phyloP scores from a whole-genome alignment of 108 stramenopile genomes.

The Cyclotella cryptica region DNA sequence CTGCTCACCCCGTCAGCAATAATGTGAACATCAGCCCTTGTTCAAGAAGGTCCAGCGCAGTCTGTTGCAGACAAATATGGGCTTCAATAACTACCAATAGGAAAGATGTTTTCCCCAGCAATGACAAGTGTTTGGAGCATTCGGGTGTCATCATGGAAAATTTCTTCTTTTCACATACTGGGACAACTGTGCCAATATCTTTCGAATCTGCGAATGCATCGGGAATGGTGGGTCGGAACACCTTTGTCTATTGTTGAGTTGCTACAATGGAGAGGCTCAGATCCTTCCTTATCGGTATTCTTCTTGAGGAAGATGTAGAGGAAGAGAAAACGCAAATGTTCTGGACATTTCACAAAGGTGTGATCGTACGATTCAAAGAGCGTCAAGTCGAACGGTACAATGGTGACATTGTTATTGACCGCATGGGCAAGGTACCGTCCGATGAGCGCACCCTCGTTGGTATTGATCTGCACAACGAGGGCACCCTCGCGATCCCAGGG shows the following conservation, averaged over 20 bases:
- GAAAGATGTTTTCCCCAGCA: conserved; percentile 53
- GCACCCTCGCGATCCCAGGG: conserved; percentile 7
- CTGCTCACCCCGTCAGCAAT: conserved; percentile 91
- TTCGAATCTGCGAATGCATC: conserved; percentile 71
- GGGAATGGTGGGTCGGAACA: conserved; percentile 84
- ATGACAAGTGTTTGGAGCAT: too few relatives aligned
- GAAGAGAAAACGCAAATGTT: too few relatives aligned
- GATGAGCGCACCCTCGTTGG: conserved; percentile 13
- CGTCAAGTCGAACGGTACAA: conserved; percentile 35
- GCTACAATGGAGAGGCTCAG: conserved; percentile 87
- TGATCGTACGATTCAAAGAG: conserved; percentile 55
- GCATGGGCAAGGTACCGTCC: conserved; percentile 40
- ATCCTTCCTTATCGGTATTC: too few relatives aligned
- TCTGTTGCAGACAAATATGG: conserved; percentile 96
- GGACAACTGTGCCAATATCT: conserved; percentile 47
- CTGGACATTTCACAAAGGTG: conserved; percentile 48
- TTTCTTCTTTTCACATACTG: conserved; percentile 92
- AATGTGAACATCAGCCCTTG: conserved; percentile 88
- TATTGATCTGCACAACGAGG: conserved; percentile 3
- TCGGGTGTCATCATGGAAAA: too few relatives aligned
- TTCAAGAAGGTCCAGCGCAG: conserved; percentile 88
- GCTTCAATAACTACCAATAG: conserved; percentile 97
- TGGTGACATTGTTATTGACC: conserved; percentile 41
- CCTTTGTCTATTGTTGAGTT: conserved; percentile 98
- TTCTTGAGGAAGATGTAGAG: too few relatives aligned